A percentile compares a stretch with the other conserved stretches of the same genome.
Conservation (phyloP, 192 early-diverging fungal genomes). For the Dissophora globulifera region DNA sequence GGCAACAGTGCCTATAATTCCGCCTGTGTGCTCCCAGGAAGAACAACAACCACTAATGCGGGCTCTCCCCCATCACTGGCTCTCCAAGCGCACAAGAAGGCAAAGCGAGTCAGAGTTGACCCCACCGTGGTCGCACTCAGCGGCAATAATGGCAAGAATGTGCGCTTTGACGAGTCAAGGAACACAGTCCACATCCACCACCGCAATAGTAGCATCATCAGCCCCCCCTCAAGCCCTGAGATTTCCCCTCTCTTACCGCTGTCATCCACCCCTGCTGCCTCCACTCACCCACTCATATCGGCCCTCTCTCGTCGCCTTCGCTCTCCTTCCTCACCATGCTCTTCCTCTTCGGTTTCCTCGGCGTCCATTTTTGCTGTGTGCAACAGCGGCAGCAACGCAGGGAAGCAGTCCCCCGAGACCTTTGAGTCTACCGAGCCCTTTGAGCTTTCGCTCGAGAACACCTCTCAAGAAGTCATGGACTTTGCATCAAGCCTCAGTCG, state of each 20-base stretch:
- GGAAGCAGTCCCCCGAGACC: too few relatives aligned
- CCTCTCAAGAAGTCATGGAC: constrained; percentile 31
- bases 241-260: neutral
- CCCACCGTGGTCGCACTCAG: too few relatives aligned
- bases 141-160: too few relatives aligned
- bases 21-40: neutral
- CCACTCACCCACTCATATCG: neutral
- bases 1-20: neutral
- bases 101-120: constrained; percentile 21
- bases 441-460: constrained; percentile 18
- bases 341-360: neutral
- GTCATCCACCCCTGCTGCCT: neutral
- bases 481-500: constrained; percentile 25
- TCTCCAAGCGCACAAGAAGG: constrained; percentile 20
- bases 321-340: neutral
- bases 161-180: constrained; percentile 35
- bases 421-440: constrained; percentile 15
- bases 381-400: neutral
- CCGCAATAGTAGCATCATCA: constrained; percentile 11
- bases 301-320: neutral
- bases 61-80: constrained; percentile 21
- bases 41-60: neutral
- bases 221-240: constrained; percentile 4
- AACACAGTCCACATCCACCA: constrained; percentile 14
- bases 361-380: too few relatives aligned